Percentiles rank a stretch among this genome's conserved stretches.
Conservation (phyloP, 257 asterid species). For the Leonotis leonurus region DNA sequence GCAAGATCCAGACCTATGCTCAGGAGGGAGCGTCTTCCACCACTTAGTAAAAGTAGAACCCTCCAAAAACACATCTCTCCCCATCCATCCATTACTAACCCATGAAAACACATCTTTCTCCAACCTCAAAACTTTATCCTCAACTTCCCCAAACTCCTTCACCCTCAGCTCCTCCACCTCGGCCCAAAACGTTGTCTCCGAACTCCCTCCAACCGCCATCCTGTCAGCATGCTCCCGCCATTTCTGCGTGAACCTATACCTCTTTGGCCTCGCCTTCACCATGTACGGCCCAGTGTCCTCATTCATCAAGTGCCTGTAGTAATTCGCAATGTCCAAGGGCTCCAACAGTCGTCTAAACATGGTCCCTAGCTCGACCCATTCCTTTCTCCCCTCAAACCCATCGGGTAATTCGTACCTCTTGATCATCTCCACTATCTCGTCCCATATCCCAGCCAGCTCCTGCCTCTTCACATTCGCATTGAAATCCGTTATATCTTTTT, state of each 20-base stretch:
- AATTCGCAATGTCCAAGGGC: conserved; percentile 88
- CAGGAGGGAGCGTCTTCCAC: conserved; percentile 70
- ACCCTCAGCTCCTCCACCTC: conserved; percentile 77
- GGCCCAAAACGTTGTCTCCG: conserved; percentile 80
- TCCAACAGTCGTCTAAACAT: conserved; percentile 56
- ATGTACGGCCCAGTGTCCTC: conserved; percentile 87
- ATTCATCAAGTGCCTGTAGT: conserved; percentile 59
- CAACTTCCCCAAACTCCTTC: conserved; percentile 29
- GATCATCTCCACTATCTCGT: conserved; percentile 68
- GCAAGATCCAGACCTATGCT: conserved; percentile 42
- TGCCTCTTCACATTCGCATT: conserved; percentile 53
- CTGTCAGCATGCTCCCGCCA: conserved; percentile 79
- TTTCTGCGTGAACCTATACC: conserved; percentile 56
- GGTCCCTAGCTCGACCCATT: conserved; percentile 76
- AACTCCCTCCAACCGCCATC: conserved; percentile 28
- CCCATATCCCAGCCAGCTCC: conserved; percentile 73
- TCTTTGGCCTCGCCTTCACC: conserved; percentile 63
- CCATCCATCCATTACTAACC: conserved; percentile 32
- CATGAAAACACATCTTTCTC: conserved; percentile 42
- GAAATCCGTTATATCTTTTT: conserved; percentile 49
- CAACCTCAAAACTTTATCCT: conserved; percentile 35
- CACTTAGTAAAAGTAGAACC: conserved; percentile 71
- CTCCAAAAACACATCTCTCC: conserved; percentile 52
- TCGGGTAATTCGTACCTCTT: conserved; percentile 72
- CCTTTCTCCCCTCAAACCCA: conserved; percentile 65